Evolutionary conservation across 768 basidiomycete genomes (phyloP).

Genomic region (Aureoboletus auriporus): DNA sequence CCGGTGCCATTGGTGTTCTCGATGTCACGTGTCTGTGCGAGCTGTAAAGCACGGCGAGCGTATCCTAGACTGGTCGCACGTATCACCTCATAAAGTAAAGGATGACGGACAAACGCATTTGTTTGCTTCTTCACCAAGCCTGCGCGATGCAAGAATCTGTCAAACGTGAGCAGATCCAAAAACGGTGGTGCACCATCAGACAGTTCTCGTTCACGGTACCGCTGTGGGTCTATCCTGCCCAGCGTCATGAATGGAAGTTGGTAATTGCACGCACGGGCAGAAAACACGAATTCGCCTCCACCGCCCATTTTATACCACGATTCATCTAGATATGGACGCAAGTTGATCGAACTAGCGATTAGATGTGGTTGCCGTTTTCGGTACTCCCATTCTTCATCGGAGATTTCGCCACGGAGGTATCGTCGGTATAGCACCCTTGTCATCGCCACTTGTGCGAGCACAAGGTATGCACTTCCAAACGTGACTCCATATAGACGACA

Average conservation of each 20-base stretch:
- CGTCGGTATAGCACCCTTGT: slow-evolving; percentile 47
- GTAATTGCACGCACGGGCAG: slow-evolving; percentile 41
- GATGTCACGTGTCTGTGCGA: slow-evolving; percentile 13
- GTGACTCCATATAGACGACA: too few relatives aligned
- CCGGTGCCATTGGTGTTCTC: not conserved
- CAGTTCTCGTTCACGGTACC: not conserved
- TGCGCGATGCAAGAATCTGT: slow-evolving; percentile 45
- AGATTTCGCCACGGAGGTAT: slow-evolving; percentile 47
- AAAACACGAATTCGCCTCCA: slow-evolving; percentile 37
- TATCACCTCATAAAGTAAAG: slow-evolving; percentile 44
- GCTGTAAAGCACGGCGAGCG: slow-evolving; percentile 18
- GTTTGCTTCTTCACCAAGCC: slow-evolving; percentile 36
- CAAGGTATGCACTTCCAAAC: too few relatives aligned
- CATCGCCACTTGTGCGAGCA: slow-evolving; percentile 50
- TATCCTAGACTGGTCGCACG: slow-evolving; percentile 8
- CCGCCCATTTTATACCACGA: slow-evolving; percentile 47
- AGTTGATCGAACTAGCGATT: slow-evolving; percentile 46
- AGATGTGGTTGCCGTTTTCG: slow-evolving; percentile 47
- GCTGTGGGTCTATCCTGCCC: slow-evolving; percentile 6
- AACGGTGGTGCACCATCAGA: slow-evolving; percentile 35
- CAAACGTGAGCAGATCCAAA: slow-evolving; percentile 37
- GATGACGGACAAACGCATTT: slow-evolving; percentile 33
- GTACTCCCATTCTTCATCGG: slow-evolving; percentile 48
- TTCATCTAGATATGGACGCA: slow-evolving; percentile 46
- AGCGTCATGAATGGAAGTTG: slow-evolving; percentile 49